Evolutionary conservation across 148 eudicot species (phyloP), one percentile per base, ranked within the genome.

Genomic region (Pouteria glomerata): DNA sequence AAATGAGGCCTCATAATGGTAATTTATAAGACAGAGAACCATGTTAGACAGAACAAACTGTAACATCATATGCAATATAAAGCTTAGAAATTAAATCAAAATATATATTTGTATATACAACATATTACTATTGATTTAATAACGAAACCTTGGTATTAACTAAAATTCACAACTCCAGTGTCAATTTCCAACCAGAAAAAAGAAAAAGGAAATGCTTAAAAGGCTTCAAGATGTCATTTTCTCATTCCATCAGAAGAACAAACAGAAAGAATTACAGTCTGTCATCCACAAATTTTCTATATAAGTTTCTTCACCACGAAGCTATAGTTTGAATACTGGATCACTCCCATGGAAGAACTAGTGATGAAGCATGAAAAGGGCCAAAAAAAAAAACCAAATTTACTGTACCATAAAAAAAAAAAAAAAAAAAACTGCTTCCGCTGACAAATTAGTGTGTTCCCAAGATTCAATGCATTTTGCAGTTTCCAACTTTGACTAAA

Each of bases 1-100:
- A 45, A 27, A 57, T 35, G 10, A 6, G 53, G 3, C 26, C 53
- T 33, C 39, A 26, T 8, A 24, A 30, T 19, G 24, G 1, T 19
- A n/a, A 23, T 69, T 14, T 4, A 35, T 3, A 53, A 26, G 50
- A n/a, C 39, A 57, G 63, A 70, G 63, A 70, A 70, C 35, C 48
- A 26, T 56, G 47, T 8, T 4, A 18, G 16, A 6, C 23, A 35
- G n/a, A 8, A 68, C 16, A 69, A 69, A 31, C 31, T 39, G 44
- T 16, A 50, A 50, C 10, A 14, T 33, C 35, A 0, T 1, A 68
- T 68, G 44, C 4, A 53, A n/a, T 53, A 35, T 4, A 57, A 70
- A 57, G 51, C 73, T 8, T 39, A 24, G 33, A 37, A 55, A 55
- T 11, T 34, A 53, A 35, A 69, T 4, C 23, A 26, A 1, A 24